Percentiles rank a stretch among this genome's conserved stretches.
Conservation (phyloP, 202 grass and related monocot species). For the Schoenoplectus triqueter region DNA sequence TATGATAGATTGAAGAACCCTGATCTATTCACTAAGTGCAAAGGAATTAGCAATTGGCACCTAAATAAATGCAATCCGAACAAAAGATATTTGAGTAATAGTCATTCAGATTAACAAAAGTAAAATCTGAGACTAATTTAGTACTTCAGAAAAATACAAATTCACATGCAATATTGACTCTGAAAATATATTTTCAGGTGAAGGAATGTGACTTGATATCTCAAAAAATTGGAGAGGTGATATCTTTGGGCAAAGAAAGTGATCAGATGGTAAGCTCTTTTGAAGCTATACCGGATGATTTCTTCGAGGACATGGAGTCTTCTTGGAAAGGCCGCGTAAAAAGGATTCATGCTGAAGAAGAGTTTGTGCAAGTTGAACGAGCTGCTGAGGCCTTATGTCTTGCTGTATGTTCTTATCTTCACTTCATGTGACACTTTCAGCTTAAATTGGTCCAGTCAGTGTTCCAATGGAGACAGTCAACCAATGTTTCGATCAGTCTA, state of each 20-base stretch:
- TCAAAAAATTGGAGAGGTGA: conserved; percentile 72
- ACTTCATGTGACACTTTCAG: neutral
- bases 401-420: conserved; percentile 51
- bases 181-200: conserved; percentile 46
- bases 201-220: conserved; percentile 81
- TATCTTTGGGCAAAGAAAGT: conserved; percentile 68
- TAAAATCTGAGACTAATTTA: neutral
- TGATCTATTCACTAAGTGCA: neutral
- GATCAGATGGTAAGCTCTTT: conserved; percentile 77
- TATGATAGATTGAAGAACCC: neutral
- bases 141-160: too few relatives aligned
- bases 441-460: conserved; percentile 6
- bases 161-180: too few relatives aligned
- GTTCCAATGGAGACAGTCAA: neutral
- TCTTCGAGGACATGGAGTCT: conserved; percentile 94
- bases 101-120: conserved; percentile 14
- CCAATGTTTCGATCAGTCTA: neutral
- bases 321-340: conserved; percentile 93
- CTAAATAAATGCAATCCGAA: neutral
- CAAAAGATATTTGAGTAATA: neutral
- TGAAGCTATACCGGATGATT: conserved; percentile 71
- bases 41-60: neutral
- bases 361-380: conserved; percentile 70
- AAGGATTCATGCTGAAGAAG: conserved; percentile 85
- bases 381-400: conserved; percentile 71